phyloP scores from a whole-genome alignment of 768 basidiomycete genomes.

The Royoungia palumana region DNA sequence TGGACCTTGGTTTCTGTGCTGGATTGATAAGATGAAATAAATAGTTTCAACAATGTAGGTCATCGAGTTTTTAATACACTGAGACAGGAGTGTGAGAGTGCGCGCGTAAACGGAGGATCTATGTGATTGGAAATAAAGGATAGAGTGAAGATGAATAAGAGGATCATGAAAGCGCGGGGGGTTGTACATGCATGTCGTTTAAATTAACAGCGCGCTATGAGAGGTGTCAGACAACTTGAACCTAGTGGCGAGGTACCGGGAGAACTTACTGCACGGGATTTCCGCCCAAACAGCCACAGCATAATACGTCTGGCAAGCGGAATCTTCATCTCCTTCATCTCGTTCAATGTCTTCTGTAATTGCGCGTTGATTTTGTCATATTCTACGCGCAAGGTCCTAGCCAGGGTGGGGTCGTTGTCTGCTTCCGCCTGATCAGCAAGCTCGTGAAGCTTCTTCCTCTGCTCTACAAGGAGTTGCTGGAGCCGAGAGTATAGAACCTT shows the following conservation, averaged over 20 bases:
- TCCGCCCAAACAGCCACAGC: constrained; percentile 5
- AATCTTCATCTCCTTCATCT: constrained; percentile 20
- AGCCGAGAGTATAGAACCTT: constrained; percentile 15
- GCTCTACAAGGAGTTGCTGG: constrained; percentile 18
- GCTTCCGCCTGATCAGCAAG: constrained; percentile 18
- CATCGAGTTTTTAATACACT: no score
- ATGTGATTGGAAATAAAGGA: no score
- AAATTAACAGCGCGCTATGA: constrained; percentile 6
- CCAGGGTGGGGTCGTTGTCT: constrained; percentile 10
- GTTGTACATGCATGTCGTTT: no score
- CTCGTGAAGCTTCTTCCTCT: constrained; percentile 11
- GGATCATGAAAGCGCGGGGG: no score
- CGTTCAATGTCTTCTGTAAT: constrained; percentile 19
- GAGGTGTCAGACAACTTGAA: not conserved
- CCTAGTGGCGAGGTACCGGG: no score
- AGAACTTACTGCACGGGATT: constrained; percentile 11
- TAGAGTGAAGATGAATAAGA: no score
- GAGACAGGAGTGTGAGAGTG: no score
- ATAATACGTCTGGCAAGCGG: constrained; percentile 8
- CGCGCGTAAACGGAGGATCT: no score
- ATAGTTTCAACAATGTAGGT: no score
- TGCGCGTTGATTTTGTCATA: constrained; percentile 3
- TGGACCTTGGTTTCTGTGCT: no score
- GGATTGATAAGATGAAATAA: no score
- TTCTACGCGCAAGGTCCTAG: constrained; percentile 10